Evolutionary conservation across 2,329 filamentous ascomycete genomes (phyloP), one percentile per base, ranked within the genome.

Genomic region (Aspergillus amoenus): DNA sequence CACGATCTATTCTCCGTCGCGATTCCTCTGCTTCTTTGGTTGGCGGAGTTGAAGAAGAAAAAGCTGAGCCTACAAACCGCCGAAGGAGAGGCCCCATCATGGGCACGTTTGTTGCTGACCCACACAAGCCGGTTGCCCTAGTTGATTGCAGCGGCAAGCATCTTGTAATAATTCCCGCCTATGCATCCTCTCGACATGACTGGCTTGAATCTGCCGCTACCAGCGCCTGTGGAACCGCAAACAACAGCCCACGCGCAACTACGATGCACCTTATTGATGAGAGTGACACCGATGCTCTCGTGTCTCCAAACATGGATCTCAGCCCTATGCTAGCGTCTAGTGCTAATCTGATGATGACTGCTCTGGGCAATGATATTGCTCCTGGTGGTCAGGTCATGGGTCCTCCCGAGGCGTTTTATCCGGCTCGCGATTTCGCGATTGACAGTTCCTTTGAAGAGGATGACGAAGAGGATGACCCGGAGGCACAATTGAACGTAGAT

Each of bases 331-430:
- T 88, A 59, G 85, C 81, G 69, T 87, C 88, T 58, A 84, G 86
- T 17, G 86, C 87, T 55, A 89, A 91, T 58, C 82, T 93, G 62
- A 92, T 93, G 89, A 86, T 93, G 76, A 88, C 87, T 48, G 88
- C 87, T 64, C 86, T 91, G 76, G 76, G 77, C 21, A 80, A 78
- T 52, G 76, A 80, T 43, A 72, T 76, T 54, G 72, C 76, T 22
- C 75, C 80, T 39, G 77, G 75, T 62, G 84, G 84, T 5, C 86
- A 89, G 67, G 81, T 85, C n/a, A 81, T 90, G 67, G 89, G 88
- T 1, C 88, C 89, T 2, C 82, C 86, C 0, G 89, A 92, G 73
- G 88, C 89, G 7, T 92, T 91, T 72, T 92, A 89, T 66, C 84
- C 88, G 5, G 86, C 88, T 53, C 81, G 81, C 11, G 82, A 75